These are phyloP conservation scores for Glycine tomentella DNA, from an alignment of 306 rosid species.

Conservation along the genomic window DNA sequence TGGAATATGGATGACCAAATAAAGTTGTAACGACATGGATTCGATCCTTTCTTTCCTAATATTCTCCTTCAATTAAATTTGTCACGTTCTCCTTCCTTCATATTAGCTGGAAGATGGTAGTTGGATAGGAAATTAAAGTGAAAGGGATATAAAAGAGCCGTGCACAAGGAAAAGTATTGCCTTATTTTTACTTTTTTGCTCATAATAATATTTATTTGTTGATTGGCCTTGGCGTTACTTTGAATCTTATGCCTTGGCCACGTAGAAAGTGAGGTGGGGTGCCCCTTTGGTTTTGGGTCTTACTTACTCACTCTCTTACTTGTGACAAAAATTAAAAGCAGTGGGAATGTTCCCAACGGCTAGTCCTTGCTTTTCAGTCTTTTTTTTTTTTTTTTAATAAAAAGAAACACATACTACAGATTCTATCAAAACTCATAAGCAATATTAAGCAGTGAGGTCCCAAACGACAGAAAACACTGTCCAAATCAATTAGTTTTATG, in stretches of 20 bases:
- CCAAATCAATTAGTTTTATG: slow-evolving; percentile 51
- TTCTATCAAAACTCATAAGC: slow-evolving; percentile 43
- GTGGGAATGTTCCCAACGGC: slow-evolving; percentile 74
- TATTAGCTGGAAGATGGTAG: slow-evolving; percentile 28
- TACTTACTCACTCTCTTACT: slow-evolving; percentile 33
- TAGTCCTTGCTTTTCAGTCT: slow-evolving; percentile 48
- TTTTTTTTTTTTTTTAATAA: slow-evolving; percentile 34
- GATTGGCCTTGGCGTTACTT: slow-evolving; percentile 49
- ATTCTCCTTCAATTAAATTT: neutral
- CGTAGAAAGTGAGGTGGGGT: slow-evolving; percentile 45
- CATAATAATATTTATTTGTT: neutral
- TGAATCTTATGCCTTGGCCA: slow-evolving; percentile 66
- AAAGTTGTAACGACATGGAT: slow-evolving; percentile 1
- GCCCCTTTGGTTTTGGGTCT: slow-evolving; percentile 2
- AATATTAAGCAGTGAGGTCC: slow-evolving; percentile 43
- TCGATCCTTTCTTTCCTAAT: neutral
- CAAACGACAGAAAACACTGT: slow-evolving; percentile 39
- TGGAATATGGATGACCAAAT: neutral
- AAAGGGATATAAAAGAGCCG: slow-evolving; percentile 36
- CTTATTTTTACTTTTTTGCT: neutral
- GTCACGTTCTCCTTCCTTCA: neutral
- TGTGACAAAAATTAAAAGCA: slow-evolving; percentile 63
- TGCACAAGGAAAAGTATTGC: slow-evolving; percentile 41
- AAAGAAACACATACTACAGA: slow-evolving; percentile 33
- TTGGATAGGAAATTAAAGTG: slow-evolving; percentile 40